Conservation (phyloP, 2,329 filamentous ascomycete genomes). For the Apiospora phragmitis region DNA sequence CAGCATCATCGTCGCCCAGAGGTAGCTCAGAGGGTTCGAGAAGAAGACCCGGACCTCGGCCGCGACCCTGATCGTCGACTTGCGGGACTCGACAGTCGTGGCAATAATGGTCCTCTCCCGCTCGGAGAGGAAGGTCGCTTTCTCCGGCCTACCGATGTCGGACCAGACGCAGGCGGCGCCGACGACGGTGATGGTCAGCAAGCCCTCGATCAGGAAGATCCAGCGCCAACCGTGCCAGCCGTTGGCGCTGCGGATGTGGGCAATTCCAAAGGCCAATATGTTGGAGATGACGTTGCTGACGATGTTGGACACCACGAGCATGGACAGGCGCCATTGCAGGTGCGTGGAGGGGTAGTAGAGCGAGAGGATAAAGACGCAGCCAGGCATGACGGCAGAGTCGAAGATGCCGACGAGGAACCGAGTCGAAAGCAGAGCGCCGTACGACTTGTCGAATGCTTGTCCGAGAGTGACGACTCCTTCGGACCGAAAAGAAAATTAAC, state of each 20-base stretch:
- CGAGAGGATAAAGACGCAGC: conserved; percentile 24
- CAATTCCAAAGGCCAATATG: conserved; percentile 68
- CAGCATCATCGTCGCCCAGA: conserved; percentile 19
- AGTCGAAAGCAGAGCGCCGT: conserved; percentile 21
- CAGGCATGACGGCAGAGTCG: conserved; percentile 26
- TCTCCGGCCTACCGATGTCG: conserved; percentile 17
- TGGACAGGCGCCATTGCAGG: conserved; percentile 24
- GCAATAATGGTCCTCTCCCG: conserved; percentile 15
- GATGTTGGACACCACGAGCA: conserved; percentile 26
- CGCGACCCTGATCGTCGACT: conserved; percentile 4
- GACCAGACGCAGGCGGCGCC: conserved; percentile 38
- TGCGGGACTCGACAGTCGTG: conserved; percentile 11
- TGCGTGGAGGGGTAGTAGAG: conserved; percentile 25
- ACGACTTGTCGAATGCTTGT: conserved; percentile 26
- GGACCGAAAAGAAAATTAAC: no score
- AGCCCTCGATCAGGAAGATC: conserved; percentile 71
- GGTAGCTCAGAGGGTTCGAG: conserved; percentile 20
- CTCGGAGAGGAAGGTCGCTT: conserved; percentile 18
- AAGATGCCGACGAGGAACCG: conserved; percentile 25
- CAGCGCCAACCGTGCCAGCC: conserved; percentile 61
- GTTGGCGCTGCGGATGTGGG: conserved; percentile 66
- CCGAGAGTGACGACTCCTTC: conserved; percentile 19
- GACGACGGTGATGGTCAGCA: conserved; percentile 65
- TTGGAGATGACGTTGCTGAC: conserved; percentile 64
- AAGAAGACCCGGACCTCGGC: conserved; percentile 20